Evolutionary conservation across 441 rosid species (phyloP).

Genomic region (Francoa sonchifolia): DNA sequence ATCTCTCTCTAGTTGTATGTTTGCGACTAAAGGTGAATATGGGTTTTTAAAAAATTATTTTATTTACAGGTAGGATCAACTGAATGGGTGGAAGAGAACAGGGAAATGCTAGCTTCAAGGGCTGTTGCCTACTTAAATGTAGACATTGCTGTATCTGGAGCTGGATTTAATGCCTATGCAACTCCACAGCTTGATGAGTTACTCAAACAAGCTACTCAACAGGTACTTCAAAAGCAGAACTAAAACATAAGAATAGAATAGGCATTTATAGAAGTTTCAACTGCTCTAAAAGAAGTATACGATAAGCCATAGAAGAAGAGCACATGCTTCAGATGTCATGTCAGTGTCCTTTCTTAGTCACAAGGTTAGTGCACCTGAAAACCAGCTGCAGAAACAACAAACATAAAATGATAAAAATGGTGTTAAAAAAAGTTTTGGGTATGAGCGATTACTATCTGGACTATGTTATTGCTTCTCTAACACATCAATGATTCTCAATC

Average conservation of each 20-base stretch:
- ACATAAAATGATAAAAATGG: neutral
- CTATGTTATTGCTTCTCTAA: constrained; percentile 7
- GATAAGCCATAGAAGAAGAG: neutral
- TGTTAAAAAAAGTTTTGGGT: too few species aligned
- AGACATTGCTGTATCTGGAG: constrained; percentile 53
- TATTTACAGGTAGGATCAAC: constrained; percentile 70
- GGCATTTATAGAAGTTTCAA: neutral
- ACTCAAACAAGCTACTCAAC: constrained; percentile 44
- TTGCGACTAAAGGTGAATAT: neutral
- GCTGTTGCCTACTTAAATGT: constrained; percentile 77
- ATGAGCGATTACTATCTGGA: neutral
- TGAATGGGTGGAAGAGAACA: constrained; percentile 91
- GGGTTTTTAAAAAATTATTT: neutral
- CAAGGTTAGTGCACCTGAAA: too few species aligned
- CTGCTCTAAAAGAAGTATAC: neutral
- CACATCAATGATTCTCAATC: constrained; percentile 4
- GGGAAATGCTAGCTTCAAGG: constrained; percentile 52
- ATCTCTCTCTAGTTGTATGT: constrained; percentile 16
- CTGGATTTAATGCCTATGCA: constrained; percentile 54
- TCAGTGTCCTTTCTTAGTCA: neutral
- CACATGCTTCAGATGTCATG: constrained; percentile 3
- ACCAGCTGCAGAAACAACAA: constrained; percentile 3
- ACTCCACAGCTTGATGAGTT: constrained; percentile 92
- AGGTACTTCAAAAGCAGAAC: constrained; percentile 25
- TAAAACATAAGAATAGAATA: neutral